phyloP scores from a whole-genome alignment of 257 asterid species.

The Echites panduratus region DNA sequence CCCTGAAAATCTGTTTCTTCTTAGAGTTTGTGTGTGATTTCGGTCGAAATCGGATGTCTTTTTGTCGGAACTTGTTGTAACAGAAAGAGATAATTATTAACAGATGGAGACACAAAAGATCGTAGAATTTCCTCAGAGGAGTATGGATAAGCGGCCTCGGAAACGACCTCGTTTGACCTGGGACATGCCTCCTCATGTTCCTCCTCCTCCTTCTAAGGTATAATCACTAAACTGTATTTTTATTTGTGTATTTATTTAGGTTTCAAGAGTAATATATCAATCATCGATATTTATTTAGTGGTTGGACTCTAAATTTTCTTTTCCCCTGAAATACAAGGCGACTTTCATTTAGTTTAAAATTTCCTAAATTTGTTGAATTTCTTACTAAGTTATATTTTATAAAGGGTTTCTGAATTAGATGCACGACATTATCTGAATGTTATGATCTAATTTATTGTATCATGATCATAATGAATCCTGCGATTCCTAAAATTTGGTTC shows the following conservation, averaged over 20 bases:
- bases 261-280: background rate
- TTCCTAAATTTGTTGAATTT: background rate
- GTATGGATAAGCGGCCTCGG: constrained; percentile 64
- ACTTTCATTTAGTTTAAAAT: constrained; percentile 7
- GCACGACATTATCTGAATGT: background rate
- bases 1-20: background rate
- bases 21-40: background rate
- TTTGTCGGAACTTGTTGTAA: background rate
- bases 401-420: background rate
- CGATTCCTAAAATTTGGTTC: background rate
- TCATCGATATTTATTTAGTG: background rate
- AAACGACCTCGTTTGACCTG: constrained; percentile 78
- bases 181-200: constrained; percentile 49
- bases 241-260: background rate
- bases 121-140: constrained; percentile 51
- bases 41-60: background rate
- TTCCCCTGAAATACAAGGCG: too few species aligned
- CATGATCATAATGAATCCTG: background rate
- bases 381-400: background rate
- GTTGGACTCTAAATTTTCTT: background rate
- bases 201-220: constrained; percentile 53
- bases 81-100: background rate
- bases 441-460: background rate
- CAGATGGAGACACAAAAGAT: constrained; percentile 67
- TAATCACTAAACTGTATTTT: constrained; percentile 8